Evolutionary conservation across 2,329 filamentous ascomycete species (phyloP).

Genomic region (Domatiomyces catenatus): DNA sequence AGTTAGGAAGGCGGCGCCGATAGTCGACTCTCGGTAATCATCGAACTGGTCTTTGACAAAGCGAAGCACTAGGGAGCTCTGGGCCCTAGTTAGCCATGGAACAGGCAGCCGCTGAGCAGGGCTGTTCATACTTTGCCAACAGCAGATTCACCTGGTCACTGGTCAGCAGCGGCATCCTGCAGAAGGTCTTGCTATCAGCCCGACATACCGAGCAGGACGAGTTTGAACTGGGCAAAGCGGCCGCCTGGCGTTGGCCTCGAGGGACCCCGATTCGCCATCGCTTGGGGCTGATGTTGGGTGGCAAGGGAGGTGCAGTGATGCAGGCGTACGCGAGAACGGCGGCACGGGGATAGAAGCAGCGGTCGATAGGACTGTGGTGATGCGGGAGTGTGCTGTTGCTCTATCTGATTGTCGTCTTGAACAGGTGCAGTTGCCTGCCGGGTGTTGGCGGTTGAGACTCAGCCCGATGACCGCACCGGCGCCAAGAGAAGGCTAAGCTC

Average conservation of each 20-base stretch:
- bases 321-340: neutral
- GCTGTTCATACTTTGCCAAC: conserved; percentile 68
- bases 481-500: neutral
- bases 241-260: conserved; percentile 44
- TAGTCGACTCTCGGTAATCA: conserved; percentile 92
- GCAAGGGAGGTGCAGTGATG: conserved; percentile 2
- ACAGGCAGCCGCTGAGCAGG: conserved; percentile 4
- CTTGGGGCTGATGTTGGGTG: neutral
- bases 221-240: conserved; percentile 96
- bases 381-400: neutral
- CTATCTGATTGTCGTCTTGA: neutral
- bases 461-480: neutral
- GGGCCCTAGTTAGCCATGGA: conserved; percentile 13
- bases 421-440: neutral
- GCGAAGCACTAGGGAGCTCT: conserved; percentile 94
- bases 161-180: conserved; percentile 23
- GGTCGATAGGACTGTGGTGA: neutral
- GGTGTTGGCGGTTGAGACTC: neutral
- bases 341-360: neutral
- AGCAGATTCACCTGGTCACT: conserved; percentile 70
- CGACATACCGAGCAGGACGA: conserved; percentile 77
- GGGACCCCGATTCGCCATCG: conserved; percentile 76
- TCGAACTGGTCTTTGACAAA: conserved; percentile 99
- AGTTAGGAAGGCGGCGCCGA: conserved; percentile 95
- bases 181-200: neutral